These are phyloP conservation scores for Lactarius vividus DNA, from an alignment of 768 basidiomycete genomes.

Conservation along the genomic window DNA sequence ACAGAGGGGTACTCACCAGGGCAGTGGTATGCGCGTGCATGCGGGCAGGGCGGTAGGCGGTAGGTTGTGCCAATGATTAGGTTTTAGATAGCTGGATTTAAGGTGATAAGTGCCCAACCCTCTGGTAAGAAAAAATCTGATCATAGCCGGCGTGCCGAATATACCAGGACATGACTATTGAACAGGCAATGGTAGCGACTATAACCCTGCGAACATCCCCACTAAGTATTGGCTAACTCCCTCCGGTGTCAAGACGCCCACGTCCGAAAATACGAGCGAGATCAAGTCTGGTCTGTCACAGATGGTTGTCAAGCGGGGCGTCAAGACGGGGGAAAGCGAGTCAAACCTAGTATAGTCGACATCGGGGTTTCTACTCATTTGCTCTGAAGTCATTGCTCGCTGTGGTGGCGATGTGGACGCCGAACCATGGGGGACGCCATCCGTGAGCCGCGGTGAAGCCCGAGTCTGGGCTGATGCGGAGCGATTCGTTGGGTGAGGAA, in stretches of 20 bases:
- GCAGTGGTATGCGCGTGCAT: conserved; percentile 1
- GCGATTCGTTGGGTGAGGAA: conserved; percentile 43
- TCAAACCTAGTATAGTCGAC: conserved; percentile 90
- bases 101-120: conserved; percentile 1
- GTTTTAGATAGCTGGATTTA: conserved; percentile 2
- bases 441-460: conserved; percentile 11
- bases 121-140: not conserved
- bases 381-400: conserved; percentile 71
- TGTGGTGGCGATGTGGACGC: conserved; percentile 29
- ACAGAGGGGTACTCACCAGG: conserved; percentile 1
- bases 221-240: conserved; percentile 94
- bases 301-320: conserved; percentile 23
- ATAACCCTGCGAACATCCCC: conserved; percentile 83
- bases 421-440: conserved; percentile 15
- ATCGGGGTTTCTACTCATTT: conserved; percentile 80
- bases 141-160: not conserved
- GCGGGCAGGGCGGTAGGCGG: too few species aligned
- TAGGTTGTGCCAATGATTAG: not conserved
- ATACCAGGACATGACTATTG: not conserved
- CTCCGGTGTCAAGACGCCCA: conserved; percentile 89
- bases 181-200: not conserved
- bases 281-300: conserved; percentile 80
- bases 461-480: conserved; percentile 7
- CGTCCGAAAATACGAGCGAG: conserved; percentile 90
- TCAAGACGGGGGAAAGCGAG: conserved; percentile 5